Conservation (phyloP, 2,329 filamentous ascomycete genomes). For the Chaetomium sp. region DNA sequence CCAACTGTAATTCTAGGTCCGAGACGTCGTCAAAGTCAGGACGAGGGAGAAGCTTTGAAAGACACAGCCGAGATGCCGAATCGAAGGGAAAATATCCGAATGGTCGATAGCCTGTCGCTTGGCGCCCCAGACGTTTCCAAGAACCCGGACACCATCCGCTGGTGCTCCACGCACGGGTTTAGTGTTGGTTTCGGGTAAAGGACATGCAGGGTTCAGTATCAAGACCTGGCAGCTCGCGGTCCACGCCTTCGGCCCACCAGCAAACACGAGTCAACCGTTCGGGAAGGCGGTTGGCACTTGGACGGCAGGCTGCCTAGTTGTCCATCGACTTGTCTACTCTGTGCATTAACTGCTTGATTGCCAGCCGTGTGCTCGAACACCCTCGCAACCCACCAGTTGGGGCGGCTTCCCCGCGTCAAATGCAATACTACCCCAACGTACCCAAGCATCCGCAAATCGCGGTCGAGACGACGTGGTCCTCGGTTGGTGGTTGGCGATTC, state of each 20-base stretch:
- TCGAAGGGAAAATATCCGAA: slow-evolving; percentile 30
- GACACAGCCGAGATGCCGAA: slow-evolving; percentile 15
- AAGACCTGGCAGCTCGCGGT: background rate
- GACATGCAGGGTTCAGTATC: slow-evolving; percentile 19
- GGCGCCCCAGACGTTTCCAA: slow-evolving; percentile 21
- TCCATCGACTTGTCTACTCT: background rate
- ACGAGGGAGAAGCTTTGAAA: slow-evolving; percentile 13
- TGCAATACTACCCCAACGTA: slow-evolving; percentile 29
- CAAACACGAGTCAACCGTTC: slow-evolving; percentile 1
- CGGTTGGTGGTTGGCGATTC: slow-evolving; percentile 4
- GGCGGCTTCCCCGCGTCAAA: slow-evolving; percentile 25
- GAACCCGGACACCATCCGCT: slow-evolving; percentile 26
- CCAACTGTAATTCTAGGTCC: background rate
- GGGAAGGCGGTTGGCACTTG: background rate
- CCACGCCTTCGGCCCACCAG: background rate
- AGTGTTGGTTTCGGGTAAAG: slow-evolving; percentile 27
- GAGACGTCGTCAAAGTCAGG: background rate
- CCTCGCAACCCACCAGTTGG: slow-evolving; percentile 24
- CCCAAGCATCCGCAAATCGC: background rate
- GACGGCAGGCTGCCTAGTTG: background rate
- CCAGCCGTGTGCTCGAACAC: slow-evolving; percentile 23
- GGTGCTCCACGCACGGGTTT: slow-evolving; percentile 9
- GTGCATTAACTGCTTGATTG: slow-evolving; percentile 27
- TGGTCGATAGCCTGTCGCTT: slow-evolving; percentile 16
- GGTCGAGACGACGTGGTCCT: slow-evolving; percentile 1